These are phyloP conservation scores for Ephemerocybe angulata DNA, from an alignment of 768 basidiomycete species.

Conservation along the genomic window DNA sequence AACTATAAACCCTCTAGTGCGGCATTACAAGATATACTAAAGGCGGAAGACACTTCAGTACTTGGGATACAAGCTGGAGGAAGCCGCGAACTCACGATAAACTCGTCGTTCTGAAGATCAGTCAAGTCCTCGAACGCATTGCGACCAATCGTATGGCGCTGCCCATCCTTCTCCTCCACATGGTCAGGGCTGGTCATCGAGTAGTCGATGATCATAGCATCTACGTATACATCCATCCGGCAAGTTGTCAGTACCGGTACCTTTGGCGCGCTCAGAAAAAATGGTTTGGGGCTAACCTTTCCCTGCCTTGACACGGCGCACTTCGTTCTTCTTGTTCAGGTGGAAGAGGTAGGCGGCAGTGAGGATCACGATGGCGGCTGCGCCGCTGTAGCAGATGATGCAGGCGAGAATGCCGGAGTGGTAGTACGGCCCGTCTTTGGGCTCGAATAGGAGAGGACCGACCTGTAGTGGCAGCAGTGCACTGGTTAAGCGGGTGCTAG, in stretches of 20 bases:
- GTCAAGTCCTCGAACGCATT: constrained; percentile 22
- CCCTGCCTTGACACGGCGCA: constrained; percentile 16
- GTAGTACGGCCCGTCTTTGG: constrained; percentile 18
- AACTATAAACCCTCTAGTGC: too few species aligned
- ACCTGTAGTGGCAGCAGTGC: constrained; percentile 10
- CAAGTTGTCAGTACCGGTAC: too few species aligned
- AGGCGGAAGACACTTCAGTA: neutral
- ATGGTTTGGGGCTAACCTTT: constrained; percentile 15
- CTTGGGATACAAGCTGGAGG: neutral
- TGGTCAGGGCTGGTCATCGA: constrained; percentile 13
- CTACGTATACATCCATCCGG: constrained; percentile 1
- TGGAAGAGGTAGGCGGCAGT: constrained; percentile 16
- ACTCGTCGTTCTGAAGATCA: constrained; percentile 24
- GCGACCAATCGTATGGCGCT: constrained; percentile 9
- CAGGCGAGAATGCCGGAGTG: constrained; percentile 16
- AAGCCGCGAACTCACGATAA: constrained; percentile 25
- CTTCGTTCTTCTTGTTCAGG: constrained; percentile 19
- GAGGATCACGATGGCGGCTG: constrained; percentile 13
- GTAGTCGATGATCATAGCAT: constrained; percentile 16
- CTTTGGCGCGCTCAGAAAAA: too few species aligned
- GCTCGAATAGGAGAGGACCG: constrained; percentile 22
- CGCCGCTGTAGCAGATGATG: constrained; percentile 16
- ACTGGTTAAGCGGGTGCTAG: neutral
- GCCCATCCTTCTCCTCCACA: constrained; percentile 5
- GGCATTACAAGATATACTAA: neutral